phyloP scores from a whole-genome alignment of 441 rosid species.

The Pelargonium australe region DNA sequence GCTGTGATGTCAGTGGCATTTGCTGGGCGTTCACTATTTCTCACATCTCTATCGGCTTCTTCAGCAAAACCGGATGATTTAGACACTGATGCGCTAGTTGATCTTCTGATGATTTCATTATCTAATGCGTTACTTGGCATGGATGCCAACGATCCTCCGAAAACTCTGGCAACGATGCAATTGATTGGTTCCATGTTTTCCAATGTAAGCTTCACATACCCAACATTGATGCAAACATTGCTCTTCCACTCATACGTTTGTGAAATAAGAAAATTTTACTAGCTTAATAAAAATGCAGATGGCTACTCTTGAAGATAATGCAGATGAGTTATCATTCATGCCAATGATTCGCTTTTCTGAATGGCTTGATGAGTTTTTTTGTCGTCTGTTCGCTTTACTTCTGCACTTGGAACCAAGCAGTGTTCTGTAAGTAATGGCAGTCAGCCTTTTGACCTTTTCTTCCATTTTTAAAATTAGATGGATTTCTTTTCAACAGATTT shows the following conservation, averaged over 20 bases:
- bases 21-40: conserved; percentile 89
- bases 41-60: conserved; percentile 55
- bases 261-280: neutral
- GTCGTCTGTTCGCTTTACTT: conserved; percentile 84
- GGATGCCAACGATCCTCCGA: conserved; percentile 99
- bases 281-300: conserved; percentile 43
- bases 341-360: conserved; percentile 79
- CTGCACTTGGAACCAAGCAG: conserved; percentile 92
- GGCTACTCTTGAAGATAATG: conserved; percentile 74
- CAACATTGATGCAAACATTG: conserved; percentile 7
- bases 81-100: conserved; percentile 44
- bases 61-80: conserved; percentile 45
- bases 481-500: neutral
- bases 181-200: conserved; percentile 97
- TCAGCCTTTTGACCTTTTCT: neutral
- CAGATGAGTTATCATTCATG: conserved; percentile 60
- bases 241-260: conserved; percentile 12
- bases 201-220: conserved; percentile 56
- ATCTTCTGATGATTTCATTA: conserved; percentile 74
- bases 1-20: conserved; percentile 96
- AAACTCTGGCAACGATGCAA: conserved; percentile 97
- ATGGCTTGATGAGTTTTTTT: conserved; percentile 96
- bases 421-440: conserved; percentile 63
- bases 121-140: conserved; percentile 97
- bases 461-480: neutral